Base-by-base conservation (phyloP, 2,329 filamentous ascomycete genomes). In the Zopfia rhizophila region DNA sequence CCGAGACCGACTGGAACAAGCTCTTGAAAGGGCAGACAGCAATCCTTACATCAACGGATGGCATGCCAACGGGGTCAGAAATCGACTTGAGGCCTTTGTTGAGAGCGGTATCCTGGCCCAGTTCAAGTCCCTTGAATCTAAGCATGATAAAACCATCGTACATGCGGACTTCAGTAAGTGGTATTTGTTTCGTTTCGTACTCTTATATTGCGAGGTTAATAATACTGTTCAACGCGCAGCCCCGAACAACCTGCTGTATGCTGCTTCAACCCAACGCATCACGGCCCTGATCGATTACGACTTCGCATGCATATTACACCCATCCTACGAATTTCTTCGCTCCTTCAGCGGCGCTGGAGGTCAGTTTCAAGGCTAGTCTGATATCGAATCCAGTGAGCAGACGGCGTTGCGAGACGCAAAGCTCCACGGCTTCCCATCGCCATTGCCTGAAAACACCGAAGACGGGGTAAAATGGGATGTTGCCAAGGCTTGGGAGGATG, bases 141-240 rank as follows among this genome's bases (percentile, higher is more conserved):
- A 37, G 35, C 32, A 56, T 7, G 53, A 59, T 8, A 64, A 52
- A 43, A 35, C 50, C 3, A 61, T 69, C 18, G 46, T 64, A 2
- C 67, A 68, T 52, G 60, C 51, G 5, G 66, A 68, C 35, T 66
- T 70, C 18, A 59, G 65, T 61, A 49, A 58, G 60, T 55, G 33
- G 29, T 25, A 38, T 28, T 25, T 45, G 14, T 44, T 41, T 51
- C 37, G 24, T 32, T 17, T 28, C 17, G 29, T 27, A 27, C 31
- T 39, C 35, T 40, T 12, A 45, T 41, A 24, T 28, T 48, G 30
- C 35, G 29, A 41, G 30, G 31, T 40, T 48, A 48, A n/a, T n/a
- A n/a, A 53, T 32, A 39, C 41, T 46, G 32, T 37, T 38, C 24
- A 14, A 48, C 30, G 22, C 28, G 28, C 22, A 63, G 60, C 54